A percentile compares a stretch with the other conserved stretches of the same genome.
Conservation (phyloP, 192 early-diverging fungal species). For the Coemansia sp. region DNA sequence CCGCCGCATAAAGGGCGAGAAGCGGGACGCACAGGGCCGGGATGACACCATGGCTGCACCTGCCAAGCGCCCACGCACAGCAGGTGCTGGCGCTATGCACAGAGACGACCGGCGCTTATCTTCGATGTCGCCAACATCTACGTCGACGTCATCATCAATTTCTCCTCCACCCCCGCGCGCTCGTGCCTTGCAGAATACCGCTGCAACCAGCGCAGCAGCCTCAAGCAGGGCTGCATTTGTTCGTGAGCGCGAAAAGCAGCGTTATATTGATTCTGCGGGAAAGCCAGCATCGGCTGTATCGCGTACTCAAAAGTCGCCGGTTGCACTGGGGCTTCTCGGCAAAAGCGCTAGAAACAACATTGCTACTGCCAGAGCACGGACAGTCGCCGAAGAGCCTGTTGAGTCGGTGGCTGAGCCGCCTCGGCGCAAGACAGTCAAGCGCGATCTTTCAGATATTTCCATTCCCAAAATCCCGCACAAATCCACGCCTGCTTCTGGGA, state of each 20-base stretch:
- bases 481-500: not conserved
- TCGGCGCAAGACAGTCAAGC: not conserved
- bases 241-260: constrained; percentile 45
- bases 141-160: constrained; percentile 4
- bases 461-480: not conserved
- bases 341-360: not conserved
- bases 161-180: not conserved
- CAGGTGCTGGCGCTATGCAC: constrained; percentile 1
- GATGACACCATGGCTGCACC: constrained; percentile 2
- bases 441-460: not conserved
- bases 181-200: not conserved
- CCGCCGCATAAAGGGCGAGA: constrained; percentile 7
- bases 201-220: constrained; percentile 2
- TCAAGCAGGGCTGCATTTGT: constrained; percentile 35
- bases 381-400: not conserved
- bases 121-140: constrained; percentile 5
- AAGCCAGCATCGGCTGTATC: not conserved
- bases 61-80: constrained; percentile 5
- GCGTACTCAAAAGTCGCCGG: not conserved
- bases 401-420: not conserved
- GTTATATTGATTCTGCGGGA: constrained; percentile 14
- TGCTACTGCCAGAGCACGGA: not conserved
- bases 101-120: not conserved
- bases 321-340: not conserved
- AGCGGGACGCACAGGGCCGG: not conserved